Evolutionary conservation across 2,329 filamentous ascomycete species (phyloP), one percentile per base, ranked within the genome.

Genomic region (Davidsoniella neocaledoniae): DNA sequence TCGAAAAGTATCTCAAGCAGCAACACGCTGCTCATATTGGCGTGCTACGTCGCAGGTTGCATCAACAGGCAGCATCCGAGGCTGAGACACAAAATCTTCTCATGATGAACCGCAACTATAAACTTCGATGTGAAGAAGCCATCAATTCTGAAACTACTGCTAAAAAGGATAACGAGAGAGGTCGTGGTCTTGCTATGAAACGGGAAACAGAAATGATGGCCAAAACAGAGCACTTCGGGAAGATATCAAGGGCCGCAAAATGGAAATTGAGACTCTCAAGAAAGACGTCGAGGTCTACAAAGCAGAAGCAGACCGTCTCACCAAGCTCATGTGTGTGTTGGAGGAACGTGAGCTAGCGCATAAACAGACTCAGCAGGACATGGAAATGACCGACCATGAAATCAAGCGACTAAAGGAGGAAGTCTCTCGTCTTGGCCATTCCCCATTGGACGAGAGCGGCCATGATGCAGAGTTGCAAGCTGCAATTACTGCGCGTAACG

Each of bases 21-120:
- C 85, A 91, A 58, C 85, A 90, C 61, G 76, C 88, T 56, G 76
- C 80, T 2, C 83, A 90, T 53, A 88, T 91, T 59, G 83, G 83
- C 1, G 82, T 86, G 58, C 65, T 91, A 40, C 80, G 84, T 56
- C 73, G 83, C 12, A 79, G 79, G 54, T 80, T 86, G 52, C 77
- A 90, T 55, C 76, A 76, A 55, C 82, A 88, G 61, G 83, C 83
- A 6, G 82, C 83, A 1, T 81, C 77, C 1, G 85, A 90, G 60
- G 84, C 85, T 0, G 84, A 91, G 59, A 86, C 82, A 2, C 83
- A 90, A 56, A 86, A 87, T 48, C 66, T 91, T 3, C 76, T 90
- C 55, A 81, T 86, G 57, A 79, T 74, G 16, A 90, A 88, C 59
- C 77, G 83, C 16, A 77, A 77, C 17, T 65, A 90, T 26, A 85